Base-by-base conservation (phyloP, 257 asterid genomes). In the Forsythia viridissima region DNA sequence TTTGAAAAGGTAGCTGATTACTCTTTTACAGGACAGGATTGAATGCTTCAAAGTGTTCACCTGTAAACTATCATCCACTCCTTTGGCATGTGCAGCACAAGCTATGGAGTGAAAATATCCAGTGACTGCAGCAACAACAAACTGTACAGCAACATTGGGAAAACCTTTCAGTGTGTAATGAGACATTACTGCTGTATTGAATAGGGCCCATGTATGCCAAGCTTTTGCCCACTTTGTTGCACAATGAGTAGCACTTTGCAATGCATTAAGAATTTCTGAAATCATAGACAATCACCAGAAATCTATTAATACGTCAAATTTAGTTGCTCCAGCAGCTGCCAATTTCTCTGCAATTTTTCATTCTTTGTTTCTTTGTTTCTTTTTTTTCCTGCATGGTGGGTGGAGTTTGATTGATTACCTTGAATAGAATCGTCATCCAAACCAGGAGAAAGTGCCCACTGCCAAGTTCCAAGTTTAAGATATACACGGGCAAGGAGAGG, bases 201-300 rank as follows among this genome's bases (percentile, higher is more conserved):
- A 96, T 72, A 92, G 97, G 43, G 99, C 99, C 99, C 99, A 96
- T 51, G 84, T 92, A 85, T 96, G 99, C 99, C 99, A 96, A 74
- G 98, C 97, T 84, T 90, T 96, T 81, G 92, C 97, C 96, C 97
- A 96, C 84, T 88, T 91, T 18, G 97, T 81, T 39, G 99, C 96
- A 85, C 88, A 85, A 15, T 89, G 97, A 79, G 99, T 96, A 10
- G 98, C 97, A 79, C 91, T 91, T 39, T 86, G 85, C 68, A 93
- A 92, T 81, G 98, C 99, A 76, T 77, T 84, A 76, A 92, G 98
- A 76, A 93, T 96, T 86, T 96, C 99, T 96, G 90, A 75, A 81
- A 76, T 68, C 76, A 82, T 18, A 80, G 51, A 79, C 36, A 69
- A 82, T 70, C 59, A 77, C 51, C 52, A 86, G 81, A 63, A 63